phyloP scores from a whole-genome alignment of 805 yeast species.

The Torulaspora gathmanii region DNA sequence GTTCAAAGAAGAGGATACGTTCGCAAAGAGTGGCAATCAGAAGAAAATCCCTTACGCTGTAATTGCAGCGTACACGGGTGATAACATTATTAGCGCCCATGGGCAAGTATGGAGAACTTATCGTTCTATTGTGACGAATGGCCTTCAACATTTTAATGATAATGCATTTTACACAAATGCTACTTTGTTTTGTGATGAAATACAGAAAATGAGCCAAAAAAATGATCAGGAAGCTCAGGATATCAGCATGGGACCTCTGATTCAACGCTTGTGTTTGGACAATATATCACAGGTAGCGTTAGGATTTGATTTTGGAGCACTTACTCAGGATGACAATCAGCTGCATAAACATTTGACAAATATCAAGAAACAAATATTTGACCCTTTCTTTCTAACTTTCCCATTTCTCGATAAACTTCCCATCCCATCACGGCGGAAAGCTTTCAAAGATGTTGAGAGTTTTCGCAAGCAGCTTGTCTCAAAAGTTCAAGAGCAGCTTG shows the following conservation, averaged over 20 bases:
- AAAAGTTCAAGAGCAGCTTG: slow-evolving; percentile 35
- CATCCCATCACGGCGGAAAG: slow-evolving; percentile 43
- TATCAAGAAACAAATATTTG: slow-evolving; percentile 50
- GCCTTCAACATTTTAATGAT: slow-evolving; percentile 47
- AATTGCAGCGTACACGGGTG: slow-evolving; percentile 53
- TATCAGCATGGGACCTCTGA: slow-evolving; percentile 36
- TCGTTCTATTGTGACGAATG: slow-evolving; percentile 42
- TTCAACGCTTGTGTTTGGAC: slow-evolving; percentile 46
- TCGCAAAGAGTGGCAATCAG: slow-evolving; percentile 58
- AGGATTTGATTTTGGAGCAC: slow-evolving; percentile 45
- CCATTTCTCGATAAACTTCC: slow-evolving; percentile 51
- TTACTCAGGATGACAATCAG: slow-evolving; percentile 32
- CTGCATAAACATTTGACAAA: slow-evolving; percentile 40
- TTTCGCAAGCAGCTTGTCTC: slow-evolving; percentile 40
- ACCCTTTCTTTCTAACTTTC: slow-evolving; percentile 50
- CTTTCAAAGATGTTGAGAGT: slow-evolving; percentile 40
- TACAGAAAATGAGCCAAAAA: slow-evolving; percentile 13
- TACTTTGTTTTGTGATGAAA: slow-evolving; percentile 31
- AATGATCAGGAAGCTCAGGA: slow-evolving; percentile 1
- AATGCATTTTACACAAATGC: slow-evolving; percentile 41
- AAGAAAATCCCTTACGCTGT: slow-evolving; percentile 54
- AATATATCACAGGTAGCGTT: slow-evolving; percentile 48
- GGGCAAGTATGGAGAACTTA: slow-evolving; percentile 49
- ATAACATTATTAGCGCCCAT: slow-evolving; percentile 56
- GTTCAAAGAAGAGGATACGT: slow-evolving; percentile 46